A percentile compares a stretch with the other conserved stretches of the same genome.
These are phyloP conservation scores for Kwoniella mangroviensis DNA, from an alignment of 768 basidiomycete species.

Conservation along the genomic window DNA sequence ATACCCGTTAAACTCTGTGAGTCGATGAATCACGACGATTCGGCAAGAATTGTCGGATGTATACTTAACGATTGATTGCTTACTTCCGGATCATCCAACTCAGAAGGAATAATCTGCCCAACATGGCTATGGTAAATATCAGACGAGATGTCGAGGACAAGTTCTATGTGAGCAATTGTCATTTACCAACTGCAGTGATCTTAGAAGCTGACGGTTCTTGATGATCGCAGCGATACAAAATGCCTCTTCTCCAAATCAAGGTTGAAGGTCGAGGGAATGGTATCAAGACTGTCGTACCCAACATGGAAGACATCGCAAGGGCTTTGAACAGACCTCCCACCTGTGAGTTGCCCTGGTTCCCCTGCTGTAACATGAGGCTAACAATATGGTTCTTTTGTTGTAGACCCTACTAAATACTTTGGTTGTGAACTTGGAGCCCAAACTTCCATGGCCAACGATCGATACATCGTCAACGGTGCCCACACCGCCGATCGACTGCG, in stretches of 20 bases:
- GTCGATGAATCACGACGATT: not conserved
- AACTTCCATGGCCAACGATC: conserved; percentile 92
- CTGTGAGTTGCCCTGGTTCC: conserved; percentile 54
- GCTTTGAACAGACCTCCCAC: conserved; percentile 92
- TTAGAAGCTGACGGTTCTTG: not conserved
- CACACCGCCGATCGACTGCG: conserved; percentile 89
- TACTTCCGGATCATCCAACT: too few relatives aligned
- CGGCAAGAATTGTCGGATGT: not conserved
- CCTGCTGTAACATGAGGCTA: too few relatives aligned
- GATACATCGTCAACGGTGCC: conserved; percentile 98
- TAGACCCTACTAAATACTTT: conserved; percentile 98
- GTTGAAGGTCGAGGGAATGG: conserved; percentile 99
- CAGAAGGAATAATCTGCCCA: conserved; percentile 30
- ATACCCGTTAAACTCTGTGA: conserved; percentile 18
- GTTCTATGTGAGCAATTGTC: conserved; percentile 51
- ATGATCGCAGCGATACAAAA: conserved; percentile 63
- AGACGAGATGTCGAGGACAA: conserved; percentile 58
- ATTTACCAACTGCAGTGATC: not conserved
- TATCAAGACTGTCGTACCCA: conserved; percentile 98
- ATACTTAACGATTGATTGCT: not conserved
- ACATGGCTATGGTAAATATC: conserved; percentile 58
- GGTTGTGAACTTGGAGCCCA: conserved; percentile 98
- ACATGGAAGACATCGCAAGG: conserved; percentile 96
- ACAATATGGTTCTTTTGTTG: too few relatives aligned
- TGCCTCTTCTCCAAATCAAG: conserved; percentile 93